A percentile compares a stretch with the other conserved stretches of the same genome.
Evolutionary conservation across 2,329 filamentous ascomycete genomes (phyloP).

Genomic region (Pestalotiopsis sp.): DNA sequence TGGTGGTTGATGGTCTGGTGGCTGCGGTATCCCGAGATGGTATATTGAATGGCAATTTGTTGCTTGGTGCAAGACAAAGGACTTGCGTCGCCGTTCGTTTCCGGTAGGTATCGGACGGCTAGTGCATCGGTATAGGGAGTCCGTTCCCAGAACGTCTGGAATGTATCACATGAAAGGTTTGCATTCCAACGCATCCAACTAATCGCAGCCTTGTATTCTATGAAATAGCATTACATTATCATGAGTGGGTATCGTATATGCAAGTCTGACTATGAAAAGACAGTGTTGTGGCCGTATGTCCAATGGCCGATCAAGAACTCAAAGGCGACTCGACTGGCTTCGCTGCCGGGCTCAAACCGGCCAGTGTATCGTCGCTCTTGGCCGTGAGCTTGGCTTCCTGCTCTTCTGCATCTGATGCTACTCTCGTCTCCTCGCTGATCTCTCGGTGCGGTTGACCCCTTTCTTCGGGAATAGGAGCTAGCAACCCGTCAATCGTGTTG

Average conservation of each 20-base stretch:
- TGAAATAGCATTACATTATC: not conserved
- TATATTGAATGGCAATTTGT: too few species aligned
- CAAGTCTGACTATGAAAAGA: not conserved
- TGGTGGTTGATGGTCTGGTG: too few species aligned
- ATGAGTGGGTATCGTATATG: slow-evolving; percentile 8
- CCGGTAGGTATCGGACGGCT: not conserved
- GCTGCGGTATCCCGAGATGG: too few species aligned
- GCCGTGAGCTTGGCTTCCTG: slow-evolving; percentile 1
- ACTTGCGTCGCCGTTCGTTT: not conserved
- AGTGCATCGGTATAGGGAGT: not conserved
- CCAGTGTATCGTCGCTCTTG: slow-evolving; percentile 12
- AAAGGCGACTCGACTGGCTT: not conserved
- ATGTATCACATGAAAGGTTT: not conserved
- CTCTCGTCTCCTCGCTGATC: slow-evolving; percentile 29
- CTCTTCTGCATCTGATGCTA: slow-evolving; percentile 16
- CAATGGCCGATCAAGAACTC: not conserved
- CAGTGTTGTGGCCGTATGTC: not conserved
- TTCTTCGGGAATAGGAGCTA: slow-evolving; percentile 24
- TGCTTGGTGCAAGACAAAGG: not conserved
- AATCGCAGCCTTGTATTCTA: not conserved
- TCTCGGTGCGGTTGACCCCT: slow-evolving; percentile 25
- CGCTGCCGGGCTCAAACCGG: not conserved
- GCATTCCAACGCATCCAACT: not conserved
- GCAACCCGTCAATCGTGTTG: slow-evolving; percentile 15
- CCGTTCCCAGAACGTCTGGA: not conserved